Percentiles rank a stretch among this genome's conserved stretches.
Evolutionary conservation across 2,329 filamentous ascomycete species (phyloP).

Genomic region (Colletotrichum sp.): DNA sequence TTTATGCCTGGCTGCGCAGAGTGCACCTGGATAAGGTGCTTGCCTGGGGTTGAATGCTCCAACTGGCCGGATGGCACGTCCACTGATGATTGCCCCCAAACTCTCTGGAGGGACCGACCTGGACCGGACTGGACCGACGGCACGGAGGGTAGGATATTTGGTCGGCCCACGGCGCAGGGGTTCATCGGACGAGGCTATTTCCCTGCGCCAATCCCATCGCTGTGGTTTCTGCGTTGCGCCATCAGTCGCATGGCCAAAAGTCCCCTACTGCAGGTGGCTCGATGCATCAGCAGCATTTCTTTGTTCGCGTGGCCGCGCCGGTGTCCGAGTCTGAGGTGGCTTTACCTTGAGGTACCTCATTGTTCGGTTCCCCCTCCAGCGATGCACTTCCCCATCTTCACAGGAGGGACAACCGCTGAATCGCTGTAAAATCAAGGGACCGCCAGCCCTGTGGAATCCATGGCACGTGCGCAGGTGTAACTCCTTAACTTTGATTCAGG

Average conservation of each 20-base stretch:
- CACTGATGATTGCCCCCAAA: background rate
- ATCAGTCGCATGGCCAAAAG: background rate
- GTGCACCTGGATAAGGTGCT: background rate
- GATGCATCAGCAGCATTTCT: background rate
- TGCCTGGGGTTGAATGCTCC: background rate
- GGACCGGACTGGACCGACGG: background rate
- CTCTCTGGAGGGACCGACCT: background rate
- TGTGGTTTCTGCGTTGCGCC: background rate
- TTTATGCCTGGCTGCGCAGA: background rate
- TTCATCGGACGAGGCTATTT: slow-evolving; percentile 5
- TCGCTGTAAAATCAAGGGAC: background rate
- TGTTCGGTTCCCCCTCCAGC: background rate
- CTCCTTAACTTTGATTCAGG: slow-evolving; percentile 14
- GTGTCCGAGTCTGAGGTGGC: background rate
- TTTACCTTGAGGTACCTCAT: background rate
- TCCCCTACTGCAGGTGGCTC: background rate
- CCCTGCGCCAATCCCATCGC: slow-evolving; percentile 8
- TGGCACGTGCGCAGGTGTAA: slow-evolving; percentile 5
- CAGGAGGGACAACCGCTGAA: background rate
- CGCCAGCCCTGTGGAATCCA: slow-evolving; percentile 9
- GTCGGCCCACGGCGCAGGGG: slow-evolving; percentile 15
- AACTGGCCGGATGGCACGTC: background rate
- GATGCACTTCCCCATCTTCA: background rate
- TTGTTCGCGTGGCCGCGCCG: background rate
- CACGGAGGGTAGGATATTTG: background rate